phyloP scores from a whole-genome alignment of 1,139 yeast species.

The Kurtzmaniella quercitrusa region DNA sequence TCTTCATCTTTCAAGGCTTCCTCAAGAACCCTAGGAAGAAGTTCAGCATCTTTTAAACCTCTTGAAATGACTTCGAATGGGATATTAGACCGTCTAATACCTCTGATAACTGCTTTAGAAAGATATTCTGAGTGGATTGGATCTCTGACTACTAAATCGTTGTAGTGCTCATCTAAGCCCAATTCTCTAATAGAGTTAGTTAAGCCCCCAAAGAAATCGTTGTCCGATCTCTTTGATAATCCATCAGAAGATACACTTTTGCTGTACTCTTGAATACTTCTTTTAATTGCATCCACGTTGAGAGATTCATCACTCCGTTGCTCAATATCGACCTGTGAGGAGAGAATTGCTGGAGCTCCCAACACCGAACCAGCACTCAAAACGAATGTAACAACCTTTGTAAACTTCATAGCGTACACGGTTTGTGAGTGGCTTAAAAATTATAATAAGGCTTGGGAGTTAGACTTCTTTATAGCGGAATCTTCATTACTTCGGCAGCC shows the following conservation, averaged over 20 bases:
- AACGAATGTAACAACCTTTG: slow-evolving; percentile 4
- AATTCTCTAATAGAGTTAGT: slow-evolving; percentile 6
- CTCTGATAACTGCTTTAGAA: slow-evolving; percentile 12
- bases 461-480: background rate
- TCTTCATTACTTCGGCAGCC: background rate
- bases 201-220: background rate
- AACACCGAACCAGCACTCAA: slow-evolving; percentile 4
- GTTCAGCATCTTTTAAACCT: slow-evolving; percentile 17
- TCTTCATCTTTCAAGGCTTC: slow-evolving; percentile 22
- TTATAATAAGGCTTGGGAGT: background rate
- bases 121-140: slow-evolving; percentile 14
- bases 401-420: slow-evolving; percentile 6
- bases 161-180: slow-evolving; percentile 15
- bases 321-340: slow-evolving; percentile 1
- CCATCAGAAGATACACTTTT: background rate
- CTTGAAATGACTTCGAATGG: slow-evolving; percentile 15
- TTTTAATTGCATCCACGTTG: slow-evolving; percentile 4
- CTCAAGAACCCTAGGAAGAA: slow-evolving; percentile 18
- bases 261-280: slow-evolving; percentile 3
- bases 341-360: slow-evolving; percentile 6
- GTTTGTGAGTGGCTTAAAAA: background rate
- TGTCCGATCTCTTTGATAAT: background rate
- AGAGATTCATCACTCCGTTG: background rate
- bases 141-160: slow-evolving; percentile 14
- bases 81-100: slow-evolving; percentile 16